Evolutionary conservation across 345 rosid genomes (phyloP).

Genomic region (Moringa oleifera): DNA sequence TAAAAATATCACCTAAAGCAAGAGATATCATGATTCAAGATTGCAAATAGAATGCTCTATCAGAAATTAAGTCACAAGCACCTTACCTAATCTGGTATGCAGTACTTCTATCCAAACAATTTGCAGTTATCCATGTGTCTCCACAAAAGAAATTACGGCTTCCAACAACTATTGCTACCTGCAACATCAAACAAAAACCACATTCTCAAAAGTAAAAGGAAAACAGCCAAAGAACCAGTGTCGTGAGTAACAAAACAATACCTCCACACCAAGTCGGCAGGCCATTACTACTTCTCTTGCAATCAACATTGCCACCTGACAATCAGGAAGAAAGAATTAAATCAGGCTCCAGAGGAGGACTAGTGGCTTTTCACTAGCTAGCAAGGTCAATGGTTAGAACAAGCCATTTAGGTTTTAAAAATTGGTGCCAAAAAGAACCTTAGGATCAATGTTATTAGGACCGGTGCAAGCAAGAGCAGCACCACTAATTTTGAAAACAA

Average conservation of each 20-base stretch:
- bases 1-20: not conserved
- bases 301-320: constrained; percentile 66
- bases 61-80: constrained; percentile 7
- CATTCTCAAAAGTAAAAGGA: constrained; percentile 1
- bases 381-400: no score
- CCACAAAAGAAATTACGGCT: constrained; percentile 84
- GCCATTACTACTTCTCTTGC: constrained; percentile 77
- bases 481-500: constrained; percentile 83
- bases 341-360: not conserved
- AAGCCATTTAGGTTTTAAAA: not conserved
- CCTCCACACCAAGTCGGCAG: constrained; percentile 80
- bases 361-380: constrained; percentile 5
- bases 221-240: not conserved
- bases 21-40: not conserved
- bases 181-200: constrained; percentile 11
- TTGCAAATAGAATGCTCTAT: not conserved
- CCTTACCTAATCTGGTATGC: constrained; percentile 75
- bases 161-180: constrained; percentile 93
- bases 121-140: constrained; percentile 70
- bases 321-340: constrained; percentile 13
- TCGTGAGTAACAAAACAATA: constrained; percentile 13
- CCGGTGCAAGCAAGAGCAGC: constrained; percentile 72
- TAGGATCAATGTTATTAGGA: constrained; percentile 71
- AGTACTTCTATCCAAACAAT: constrained; percentile 73
- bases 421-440: constrained; percentile 36